Evolutionary conservation across 2,329 filamentous ascomycete genomes (phyloP), one percentile per base, ranked within the genome.

Genomic region (Pezicula radicicola): DNA sequence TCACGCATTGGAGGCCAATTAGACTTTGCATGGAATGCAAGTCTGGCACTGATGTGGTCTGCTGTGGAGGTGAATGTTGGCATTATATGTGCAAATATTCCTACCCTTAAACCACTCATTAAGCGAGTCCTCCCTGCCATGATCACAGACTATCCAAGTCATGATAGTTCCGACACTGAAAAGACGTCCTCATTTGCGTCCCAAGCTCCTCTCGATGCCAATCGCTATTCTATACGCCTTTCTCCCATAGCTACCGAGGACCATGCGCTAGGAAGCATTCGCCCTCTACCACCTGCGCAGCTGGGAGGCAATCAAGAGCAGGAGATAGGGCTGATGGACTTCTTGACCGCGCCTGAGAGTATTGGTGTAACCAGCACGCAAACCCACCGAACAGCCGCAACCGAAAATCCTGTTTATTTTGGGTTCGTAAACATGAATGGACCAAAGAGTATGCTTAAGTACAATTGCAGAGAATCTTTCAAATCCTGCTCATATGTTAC

Each of bases 1-100:
- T 44, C 47, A 5, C 41, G 48, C 25, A 42, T 84, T 49, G 80
- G 80, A 7, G 74, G 73, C 41, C 75, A 76, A 41, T 62, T 68
- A 2, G 74, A 83, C 52, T 84, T 84, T 61, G 72, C 79, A 50
- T 89, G 83, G 85, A 91, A 93, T 64, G 89, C 89, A 1, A 90
- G 89, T 1, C 72, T 91, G 5, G 89, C 90, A 0, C 87, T 95
- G 65, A 93, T 96, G 89, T 97, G 92, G 93, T 93, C 89, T 15
- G 88, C 87, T 12, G 84, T 97, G 49, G 92, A 97, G 68, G 91
- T 96, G 64, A 94, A 96, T 59, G 77, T 95, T 1, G 92, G 91
- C 16, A 91, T 97, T 60, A 87, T 91, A 57, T 96, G 90, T 65
- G 92, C 88, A 40, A 96, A 91, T 62, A 88, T 97, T n/a, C 93